phyloP scores from a whole-genome alignment of 371 early-diverging fungal species.

The Rhizopus delemar region DNA sequence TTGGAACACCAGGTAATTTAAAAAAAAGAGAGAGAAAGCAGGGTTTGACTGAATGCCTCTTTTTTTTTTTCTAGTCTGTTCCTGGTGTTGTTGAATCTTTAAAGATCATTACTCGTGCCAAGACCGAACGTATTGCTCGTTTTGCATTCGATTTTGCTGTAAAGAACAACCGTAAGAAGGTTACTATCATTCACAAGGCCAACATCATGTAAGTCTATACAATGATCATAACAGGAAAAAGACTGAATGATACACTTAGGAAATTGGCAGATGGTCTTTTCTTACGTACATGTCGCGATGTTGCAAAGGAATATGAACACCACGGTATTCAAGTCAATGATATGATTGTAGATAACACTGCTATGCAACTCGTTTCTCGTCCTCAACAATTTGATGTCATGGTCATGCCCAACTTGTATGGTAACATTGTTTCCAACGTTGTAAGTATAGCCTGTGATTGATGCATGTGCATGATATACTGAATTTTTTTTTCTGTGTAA shows the following conservation, averaged over 20 bases:
- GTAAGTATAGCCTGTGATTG: constrained; percentile 19
- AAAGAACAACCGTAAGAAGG: constrained; percentile 90
- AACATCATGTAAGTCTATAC: constrained; percentile 87
- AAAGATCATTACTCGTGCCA: constrained; percentile 91
- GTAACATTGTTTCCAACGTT: constrained; percentile 95
- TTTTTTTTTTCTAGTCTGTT: constrained; percentile 63
- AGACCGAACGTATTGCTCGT: constrained; percentile 96
- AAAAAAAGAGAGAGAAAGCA: not conserved
- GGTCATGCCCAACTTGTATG: constrained; percentile 97
- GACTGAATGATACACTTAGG: constrained; percentile 38
- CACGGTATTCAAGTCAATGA: constrained; percentile 89
- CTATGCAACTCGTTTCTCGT: constrained; percentile 96
- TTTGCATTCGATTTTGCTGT: constrained; percentile 98
- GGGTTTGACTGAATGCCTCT: too few relatives aligned
- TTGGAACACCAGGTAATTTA: constrained; percentile 84
- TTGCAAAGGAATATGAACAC: constrained; percentile 88
- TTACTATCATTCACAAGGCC: constrained; percentile 97
- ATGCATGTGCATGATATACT: not conserved
- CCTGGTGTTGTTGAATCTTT: constrained; percentile 97
- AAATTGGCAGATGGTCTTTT: constrained; percentile 97
- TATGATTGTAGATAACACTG: constrained; percentile 98
- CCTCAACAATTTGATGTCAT: constrained; percentile 98
- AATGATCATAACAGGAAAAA: not conserved
- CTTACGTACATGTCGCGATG: constrained; percentile 89
- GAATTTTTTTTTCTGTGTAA: not conserved